These are phyloP conservation scores for Penicillium sp. DNA, from an alignment of 2,329 filamentous ascomycete genomes.

Conservation along the genomic window DNA sequence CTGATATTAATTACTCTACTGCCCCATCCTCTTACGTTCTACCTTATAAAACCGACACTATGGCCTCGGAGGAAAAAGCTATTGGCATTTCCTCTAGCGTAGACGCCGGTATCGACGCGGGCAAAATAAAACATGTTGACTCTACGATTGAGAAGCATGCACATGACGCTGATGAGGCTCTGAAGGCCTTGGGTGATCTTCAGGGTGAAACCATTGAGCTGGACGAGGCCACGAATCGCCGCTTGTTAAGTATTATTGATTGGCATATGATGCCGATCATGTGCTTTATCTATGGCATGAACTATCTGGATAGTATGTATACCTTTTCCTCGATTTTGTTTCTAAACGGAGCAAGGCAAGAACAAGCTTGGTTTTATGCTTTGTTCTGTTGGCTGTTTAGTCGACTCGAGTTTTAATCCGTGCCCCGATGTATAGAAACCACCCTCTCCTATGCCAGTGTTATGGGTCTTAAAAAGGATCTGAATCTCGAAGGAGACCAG, in stretches of 20 bases:
- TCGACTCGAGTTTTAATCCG: not conserved
- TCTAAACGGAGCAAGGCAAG: not conserved
- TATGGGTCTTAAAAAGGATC: slow-evolving; percentile 54
- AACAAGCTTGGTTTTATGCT: not conserved
- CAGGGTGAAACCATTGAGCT: slow-evolving; percentile 55
- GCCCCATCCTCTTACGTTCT: no score
- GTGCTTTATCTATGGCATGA: slow-evolving; percentile 59
- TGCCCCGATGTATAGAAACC: slow-evolving; percentile 36
- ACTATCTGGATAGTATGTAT: slow-evolving; percentile 53
- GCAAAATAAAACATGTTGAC: slow-evolving; percentile 25
- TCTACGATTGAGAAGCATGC: slow-evolving; percentile 52
- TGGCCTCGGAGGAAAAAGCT: slow-evolving; percentile 43
- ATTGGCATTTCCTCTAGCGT: slow-evolving; percentile 27
- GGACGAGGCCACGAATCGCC: slow-evolving; percentile 57
- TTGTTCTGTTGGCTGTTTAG: not conserved
- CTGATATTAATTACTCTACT: not conserved
- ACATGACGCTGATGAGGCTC: slow-evolving; percentile 60
- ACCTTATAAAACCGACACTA: not conserved
- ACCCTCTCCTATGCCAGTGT: slow-evolving; percentile 55
- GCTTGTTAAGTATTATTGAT: slow-evolving; percentile 63
- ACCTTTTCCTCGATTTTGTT: not conserved
- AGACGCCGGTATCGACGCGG: slow-evolving; percentile 26
- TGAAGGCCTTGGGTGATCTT: slow-evolving; percentile 55
- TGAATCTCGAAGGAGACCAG: slow-evolving; percentile 45
- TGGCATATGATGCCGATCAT: slow-evolving; percentile 62